Evolutionary conservation across 179 eudicot species (phyloP), one percentile per base, ranked within the genome.

Genomic region (Nepenthes alata): DNA sequence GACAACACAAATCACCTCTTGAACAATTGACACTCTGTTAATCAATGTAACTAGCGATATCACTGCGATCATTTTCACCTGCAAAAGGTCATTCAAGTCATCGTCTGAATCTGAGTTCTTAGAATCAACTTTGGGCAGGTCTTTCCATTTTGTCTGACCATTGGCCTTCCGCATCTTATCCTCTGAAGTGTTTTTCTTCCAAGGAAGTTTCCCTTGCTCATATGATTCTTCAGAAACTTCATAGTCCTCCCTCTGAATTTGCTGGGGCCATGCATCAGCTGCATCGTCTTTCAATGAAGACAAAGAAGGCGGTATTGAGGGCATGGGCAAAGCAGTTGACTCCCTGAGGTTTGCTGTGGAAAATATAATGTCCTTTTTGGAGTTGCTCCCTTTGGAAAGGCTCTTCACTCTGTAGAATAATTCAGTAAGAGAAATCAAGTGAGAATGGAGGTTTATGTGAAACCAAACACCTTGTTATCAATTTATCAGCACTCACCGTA

Each of bases 21-120:
- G 39, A 35, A 25, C 48, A 8, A 61, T 10, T 11, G 16, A 11
- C 1, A 2, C 5, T 52, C n/a, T 13, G 16, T 5, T 11, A 16
- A 16, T 15, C 14, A 12, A 52, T 11, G 7, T 55, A 8, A 55
- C 9, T 25, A 34, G 11, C 2, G 10, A 35, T 8, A 9, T 8
- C 10, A 25, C 9, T 2, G 59, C 10, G 34, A 38, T 39, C 12
- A 11, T 61, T 45, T 36, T 56, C 61, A 90, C 98, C 95, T 89
- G 89, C 68, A 91, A 73, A 4, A 91, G 84, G 47, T 80, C 85
- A 79, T 73, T 80, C 78, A 94, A 71, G 77, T 90, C 89, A 44
- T 80, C 91, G 35, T 94, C 96, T 39, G 86, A 71, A 57, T 80
- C 73, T 25, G 72, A 75, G 51, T 62, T 77, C 55, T 71, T 78